Conservation (phyloP, 2,329 filamentous ascomycete species). For the Fusarium udum region DNA sequence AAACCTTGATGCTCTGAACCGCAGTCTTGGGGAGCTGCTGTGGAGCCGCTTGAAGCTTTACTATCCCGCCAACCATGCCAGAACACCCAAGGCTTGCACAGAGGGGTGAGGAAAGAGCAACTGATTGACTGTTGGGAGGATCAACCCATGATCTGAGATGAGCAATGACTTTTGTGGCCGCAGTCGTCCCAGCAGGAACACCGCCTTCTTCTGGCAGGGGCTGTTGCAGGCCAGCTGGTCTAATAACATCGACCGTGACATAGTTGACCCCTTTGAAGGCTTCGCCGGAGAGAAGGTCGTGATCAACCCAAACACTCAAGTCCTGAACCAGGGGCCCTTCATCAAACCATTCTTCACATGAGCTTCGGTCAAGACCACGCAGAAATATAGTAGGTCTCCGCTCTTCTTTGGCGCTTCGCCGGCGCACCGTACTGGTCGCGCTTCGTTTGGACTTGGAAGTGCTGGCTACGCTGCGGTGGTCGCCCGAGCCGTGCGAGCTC, state of each 20-base stretch:
- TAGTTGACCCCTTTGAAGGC: constrained; percentile 80
- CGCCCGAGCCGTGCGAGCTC: constrained; percentile 70
- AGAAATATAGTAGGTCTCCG: constrained; percentile 77
- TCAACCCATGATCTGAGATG: constrained; percentile 83
- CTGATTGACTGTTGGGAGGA: constrained; percentile 82
- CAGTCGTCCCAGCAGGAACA: constrained; percentile 57
- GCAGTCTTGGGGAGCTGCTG: constrained; percentile 73
- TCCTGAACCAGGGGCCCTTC: constrained; percentile 65
- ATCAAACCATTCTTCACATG: constrained; percentile 82
- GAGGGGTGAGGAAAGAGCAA: constrained; percentile 79
- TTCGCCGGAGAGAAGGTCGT: constrained; percentile 76
- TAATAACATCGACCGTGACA: constrained; percentile 86
- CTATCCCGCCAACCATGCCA: constrained; percentile 83
- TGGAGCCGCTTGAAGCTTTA: constrained; percentile 86
- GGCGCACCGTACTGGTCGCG: constrained; percentile 77
- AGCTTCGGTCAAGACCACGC: constrained; percentile 76
- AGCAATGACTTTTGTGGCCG: constrained; percentile 73
- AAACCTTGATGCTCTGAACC: constrained; percentile 76
- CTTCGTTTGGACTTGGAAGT: constrained; percentile 82
- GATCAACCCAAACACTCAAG: constrained; percentile 85
- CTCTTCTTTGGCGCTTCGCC: constrained; percentile 68
- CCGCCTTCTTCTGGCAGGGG: constrained; percentile 74
- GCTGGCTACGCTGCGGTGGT: constrained; percentile 82
- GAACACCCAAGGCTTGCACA: constrained; percentile 77
- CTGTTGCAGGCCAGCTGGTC: constrained; percentile 79